Conservation (phyloP, 345 rosid species). For the Eucalyptus sp. region DNA sequence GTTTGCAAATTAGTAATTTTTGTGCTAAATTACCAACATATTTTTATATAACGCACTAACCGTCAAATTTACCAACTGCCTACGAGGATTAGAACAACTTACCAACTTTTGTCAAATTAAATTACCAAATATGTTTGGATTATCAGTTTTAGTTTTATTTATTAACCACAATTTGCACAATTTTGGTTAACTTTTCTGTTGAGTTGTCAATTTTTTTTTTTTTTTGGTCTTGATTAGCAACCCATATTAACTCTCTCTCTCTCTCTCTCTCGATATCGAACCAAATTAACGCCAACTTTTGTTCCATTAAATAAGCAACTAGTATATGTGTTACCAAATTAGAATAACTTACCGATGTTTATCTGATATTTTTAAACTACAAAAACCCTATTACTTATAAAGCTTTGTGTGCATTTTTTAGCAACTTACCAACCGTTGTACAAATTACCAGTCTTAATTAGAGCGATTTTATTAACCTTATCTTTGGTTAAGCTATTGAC, state of each 20-base stretch:
- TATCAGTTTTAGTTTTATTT: neutral
- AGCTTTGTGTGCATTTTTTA: neutral
- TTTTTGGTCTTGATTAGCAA: neutral
- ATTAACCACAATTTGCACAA: neutral
- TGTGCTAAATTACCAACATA: neutral
- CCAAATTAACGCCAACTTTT: neutral
- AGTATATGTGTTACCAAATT: neutral
- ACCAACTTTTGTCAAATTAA: neutral
- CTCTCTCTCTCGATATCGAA: no score
- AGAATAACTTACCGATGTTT: neutral
- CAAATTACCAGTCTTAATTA: neutral
- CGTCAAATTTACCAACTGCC: neutral
- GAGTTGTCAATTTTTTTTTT: neutral
- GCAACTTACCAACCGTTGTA: neutral
- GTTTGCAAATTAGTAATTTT: neutral
- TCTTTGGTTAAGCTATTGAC: neutral
- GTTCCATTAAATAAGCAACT: neutral
- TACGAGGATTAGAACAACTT: neutral
- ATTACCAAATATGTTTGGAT: fast-evolving
- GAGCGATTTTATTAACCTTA: neutral
- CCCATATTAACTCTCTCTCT: neutral
- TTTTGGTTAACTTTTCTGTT: neutral
- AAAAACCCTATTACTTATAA: neutral
- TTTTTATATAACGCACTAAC: neutral
- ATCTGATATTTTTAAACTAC: neutral